Conservation (phyloP, 164 flowering plant genomes). For the Tetrastigma voinierianum region DNA sequence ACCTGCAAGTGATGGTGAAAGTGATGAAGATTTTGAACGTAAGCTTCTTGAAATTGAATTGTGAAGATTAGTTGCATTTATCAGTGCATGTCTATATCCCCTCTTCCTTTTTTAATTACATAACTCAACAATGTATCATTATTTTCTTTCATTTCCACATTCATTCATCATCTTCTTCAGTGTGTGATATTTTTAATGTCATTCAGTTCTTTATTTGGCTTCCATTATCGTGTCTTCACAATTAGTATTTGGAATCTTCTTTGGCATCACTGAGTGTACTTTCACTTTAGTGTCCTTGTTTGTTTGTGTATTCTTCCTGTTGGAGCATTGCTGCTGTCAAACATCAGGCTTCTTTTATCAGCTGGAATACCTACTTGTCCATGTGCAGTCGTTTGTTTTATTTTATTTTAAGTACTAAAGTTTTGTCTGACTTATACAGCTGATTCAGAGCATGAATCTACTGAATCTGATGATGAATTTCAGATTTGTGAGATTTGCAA, state of each 20-base stretch:
- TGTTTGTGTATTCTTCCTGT: not conserved
- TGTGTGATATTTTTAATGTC: not conserved
- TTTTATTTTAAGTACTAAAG: conserved; percentile 4
- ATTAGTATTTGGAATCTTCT: too few relatives aligned
- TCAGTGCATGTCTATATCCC: not conserved
- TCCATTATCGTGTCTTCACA: too few relatives aligned
- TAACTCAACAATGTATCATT: too few relatives aligned
- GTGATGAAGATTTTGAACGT: conserved; percentile 71
- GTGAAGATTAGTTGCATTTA: not conserved
- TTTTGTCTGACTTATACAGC: conserved; percentile 46
- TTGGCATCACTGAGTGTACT: too few relatives aligned
- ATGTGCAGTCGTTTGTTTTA: not conserved
- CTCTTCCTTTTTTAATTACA: not conserved
- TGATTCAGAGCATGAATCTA: conserved; percentile 71
- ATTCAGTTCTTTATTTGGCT: not conserved
- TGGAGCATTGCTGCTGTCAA: too few relatives aligned
- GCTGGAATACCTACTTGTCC: not conserved
- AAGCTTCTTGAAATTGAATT: conserved; percentile 21
- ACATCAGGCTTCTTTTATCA: not conserved
- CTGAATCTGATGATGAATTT: conserved; percentile 97
- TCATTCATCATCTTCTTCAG: not conserved
- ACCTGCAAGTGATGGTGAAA: conserved; percentile 65
- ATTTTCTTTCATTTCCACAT: too few relatives aligned
- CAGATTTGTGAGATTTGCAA: conserved; percentile 90
- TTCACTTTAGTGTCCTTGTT: not conserved